Evolutionary conservation across 2,329 filamentous ascomycete species (phyloP).

Genomic region (Thelonectria olida): DNA sequence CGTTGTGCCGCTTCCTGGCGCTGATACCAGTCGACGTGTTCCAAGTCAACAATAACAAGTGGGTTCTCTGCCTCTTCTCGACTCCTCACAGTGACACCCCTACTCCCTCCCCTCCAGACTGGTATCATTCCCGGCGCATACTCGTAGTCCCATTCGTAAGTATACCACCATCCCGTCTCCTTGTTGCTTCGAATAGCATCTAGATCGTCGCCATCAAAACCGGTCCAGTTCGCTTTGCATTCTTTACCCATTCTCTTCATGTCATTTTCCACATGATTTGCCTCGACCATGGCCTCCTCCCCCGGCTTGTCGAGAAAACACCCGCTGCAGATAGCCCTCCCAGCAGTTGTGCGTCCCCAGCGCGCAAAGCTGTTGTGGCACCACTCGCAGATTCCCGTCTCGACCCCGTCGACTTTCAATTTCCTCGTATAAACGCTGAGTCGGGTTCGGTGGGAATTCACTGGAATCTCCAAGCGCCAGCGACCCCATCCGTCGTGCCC

Average conservation of each 20-base stretch:
- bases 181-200: not conserved
- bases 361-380: constrained; percentile 13
- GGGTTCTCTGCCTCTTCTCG: not conserved
- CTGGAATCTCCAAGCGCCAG: not conserved
- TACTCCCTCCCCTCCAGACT: not conserved
- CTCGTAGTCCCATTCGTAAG: constrained; percentile 4
- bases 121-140: not conserved
- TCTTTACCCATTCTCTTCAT: not conserved
- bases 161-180: not conserved
- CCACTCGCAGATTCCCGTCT: constrained; percentile 2
- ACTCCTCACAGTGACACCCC: constrained; percentile 1
- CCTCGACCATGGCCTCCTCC: not conserved
- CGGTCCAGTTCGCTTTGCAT: not conserved
- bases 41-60: not conserved
- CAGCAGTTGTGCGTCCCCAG: constrained; percentile 7
- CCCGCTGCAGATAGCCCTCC: not conserved
- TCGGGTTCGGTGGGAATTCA: constrained; percentile 3
- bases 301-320: constrained; percentile 4
- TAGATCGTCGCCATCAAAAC: not conserved
- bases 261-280: not conserved
- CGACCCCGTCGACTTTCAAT: constrained; percentile 2
- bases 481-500: not conserved
- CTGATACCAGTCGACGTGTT: not conserved
- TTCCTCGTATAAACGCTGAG: not conserved
- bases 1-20: not conserved